phyloP scores from a whole-genome alignment of 176 grass and related monocot species.

The Tillandsia leiboldiana region DNA sequence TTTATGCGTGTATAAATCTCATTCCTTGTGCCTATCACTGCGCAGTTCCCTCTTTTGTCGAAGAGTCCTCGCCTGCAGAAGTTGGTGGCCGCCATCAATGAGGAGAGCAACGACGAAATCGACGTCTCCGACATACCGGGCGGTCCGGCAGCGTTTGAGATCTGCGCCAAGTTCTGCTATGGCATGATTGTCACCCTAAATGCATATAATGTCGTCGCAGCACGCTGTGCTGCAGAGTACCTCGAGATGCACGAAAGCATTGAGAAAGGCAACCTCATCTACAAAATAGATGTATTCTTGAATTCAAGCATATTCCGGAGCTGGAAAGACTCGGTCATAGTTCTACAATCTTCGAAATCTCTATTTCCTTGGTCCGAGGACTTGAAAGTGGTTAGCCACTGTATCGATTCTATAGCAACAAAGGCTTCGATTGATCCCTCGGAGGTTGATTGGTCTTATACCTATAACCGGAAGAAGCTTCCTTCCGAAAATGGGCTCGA shows the following conservation, averaged over 20 bases:
- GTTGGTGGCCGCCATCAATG: slow-evolving; percentile 51
- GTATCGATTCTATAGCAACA: slow-evolving; percentile 64
- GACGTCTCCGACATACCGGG: slow-evolving; percentile 85
- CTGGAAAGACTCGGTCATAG: slow-evolving; percentile 95
- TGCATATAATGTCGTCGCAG: slow-evolving; percentile 84
- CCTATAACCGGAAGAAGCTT: slow-evolving; percentile 93
- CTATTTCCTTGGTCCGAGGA: slow-evolving; percentile 69
- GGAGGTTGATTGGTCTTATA: slow-evolving; percentile 93
- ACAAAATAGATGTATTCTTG: slow-evolving; percentile 96
- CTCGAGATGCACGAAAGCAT: slow-evolving; percentile 90
- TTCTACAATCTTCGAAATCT: slow-evolving; percentile 71
- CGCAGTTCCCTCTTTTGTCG: slow-evolving; percentile 96
- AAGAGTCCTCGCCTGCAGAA: slow-evolving; percentile 88
- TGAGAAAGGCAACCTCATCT: slow-evolving; percentile 96
- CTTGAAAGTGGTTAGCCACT: slow-evolving; percentile 72
- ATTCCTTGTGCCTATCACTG: slow-evolving; percentile 1
- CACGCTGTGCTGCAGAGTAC: slow-evolving; percentile 77
- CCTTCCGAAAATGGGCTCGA: slow-evolving; percentile 67
- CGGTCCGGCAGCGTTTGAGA: slow-evolving; percentile 84
- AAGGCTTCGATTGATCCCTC: slow-evolving; percentile 79
- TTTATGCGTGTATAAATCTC: too few relatives aligned
- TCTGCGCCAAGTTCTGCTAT: slow-evolving; percentile 97
- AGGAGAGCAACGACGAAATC: slow-evolving; percentile 60
- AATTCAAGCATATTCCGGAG: slow-evolving; percentile 69
- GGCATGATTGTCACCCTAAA: slow-evolving; percentile 93